Evolutionary conservation across 2,329 filamentous ascomycete genomes (phyloP).

Genomic region (Macroventuria anomochaeta): DNA sequence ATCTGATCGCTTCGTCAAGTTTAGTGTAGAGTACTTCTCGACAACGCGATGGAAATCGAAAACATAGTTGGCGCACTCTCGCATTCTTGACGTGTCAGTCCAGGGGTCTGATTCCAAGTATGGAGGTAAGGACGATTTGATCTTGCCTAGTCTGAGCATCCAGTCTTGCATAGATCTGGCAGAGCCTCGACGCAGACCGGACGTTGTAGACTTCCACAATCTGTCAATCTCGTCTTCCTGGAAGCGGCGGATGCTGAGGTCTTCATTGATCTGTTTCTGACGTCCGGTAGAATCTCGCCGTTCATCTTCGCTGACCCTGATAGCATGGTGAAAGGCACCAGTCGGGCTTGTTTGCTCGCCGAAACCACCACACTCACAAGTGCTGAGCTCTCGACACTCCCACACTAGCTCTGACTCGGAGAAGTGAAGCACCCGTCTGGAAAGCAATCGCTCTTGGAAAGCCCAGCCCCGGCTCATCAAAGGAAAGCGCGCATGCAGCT

Average conservation of each 20-base stretch:
- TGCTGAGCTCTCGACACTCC: conserved; percentile 22
- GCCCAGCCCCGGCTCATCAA: conserved; percentile 15
- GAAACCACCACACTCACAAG: conserved; percentile 25
- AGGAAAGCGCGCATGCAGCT: conserved; percentile 11
- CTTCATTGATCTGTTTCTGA: conserved; percentile 6
- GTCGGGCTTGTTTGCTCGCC: conserved; percentile 1
- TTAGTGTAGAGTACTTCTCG: conserved; percentile 24
- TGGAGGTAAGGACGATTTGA: background rate
- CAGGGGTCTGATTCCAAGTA: background rate
- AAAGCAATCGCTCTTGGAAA: conserved; percentile 15
- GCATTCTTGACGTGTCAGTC: background rate
- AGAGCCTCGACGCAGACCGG: background rate
- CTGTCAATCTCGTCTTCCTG: conserved; percentile 6
- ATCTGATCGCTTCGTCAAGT: conserved; percentile 18
- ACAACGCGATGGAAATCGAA: conserved; percentile 23
- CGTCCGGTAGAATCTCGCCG: background rate
- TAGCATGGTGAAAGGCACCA: background rate
- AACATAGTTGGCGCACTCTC: conserved; percentile 15
- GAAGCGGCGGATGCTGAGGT: conserved; percentile 7
- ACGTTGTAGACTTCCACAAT: background rate
- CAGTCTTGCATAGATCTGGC: background rate
- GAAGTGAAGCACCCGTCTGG: conserved; percentile 13
- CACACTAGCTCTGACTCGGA: conserved; percentile 23
- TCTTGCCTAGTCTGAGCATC: background rate
- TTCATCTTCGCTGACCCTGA: background rate